phyloP scores from a whole-genome alignment of 495 filamentous ascomycete genomes.

The Filosporella fistucella region DNA sequence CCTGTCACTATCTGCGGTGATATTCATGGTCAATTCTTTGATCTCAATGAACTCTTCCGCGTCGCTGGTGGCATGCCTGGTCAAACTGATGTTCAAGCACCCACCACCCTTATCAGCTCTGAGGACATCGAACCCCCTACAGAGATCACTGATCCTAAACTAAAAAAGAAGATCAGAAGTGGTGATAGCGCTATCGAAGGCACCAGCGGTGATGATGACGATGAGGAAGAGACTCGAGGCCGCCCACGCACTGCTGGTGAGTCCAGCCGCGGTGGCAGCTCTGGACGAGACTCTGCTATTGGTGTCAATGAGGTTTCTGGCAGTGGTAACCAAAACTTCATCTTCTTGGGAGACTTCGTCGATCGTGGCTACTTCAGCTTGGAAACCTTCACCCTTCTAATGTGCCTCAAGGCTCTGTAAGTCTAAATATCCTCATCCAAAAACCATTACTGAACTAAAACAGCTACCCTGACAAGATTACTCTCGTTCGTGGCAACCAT shows the following conservation, averaged over 20 bases:
- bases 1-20: slow-evolving; percentile 98
- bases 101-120: slow-evolving; percentile 65
- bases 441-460: slow-evolving; percentile 6
- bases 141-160: slow-evolving; percentile 77
- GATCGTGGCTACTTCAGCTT: slow-evolving; percentile 97
- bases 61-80: slow-evolving; percentile 94
- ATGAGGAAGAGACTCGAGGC: slow-evolving; percentile 44
- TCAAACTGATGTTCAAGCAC: slow-evolving; percentile 59
- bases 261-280: slow-evolving; percentile 30
- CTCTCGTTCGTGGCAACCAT: slow-evolving; percentile 94
- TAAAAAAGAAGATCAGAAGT: slow-evolving; percentile 72
- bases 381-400: slow-evolving; percentile 90
- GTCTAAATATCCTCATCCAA: slow-evolving; percentile 24
- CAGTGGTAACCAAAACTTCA: slow-evolving; percentile 76
- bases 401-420: slow-evolving; percentile 96
- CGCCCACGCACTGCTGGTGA: slow-evolving; percentile 34
- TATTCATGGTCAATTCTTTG: slow-evolving; percentile 99
- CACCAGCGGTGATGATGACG: slow-evolving; percentile 42
- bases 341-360: slow-evolving; percentile 96
- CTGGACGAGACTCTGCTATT: slow-evolving; percentile 34
- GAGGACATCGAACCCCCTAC: slow-evolving; percentile 85
- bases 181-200: slow-evolving; percentile 36
- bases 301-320: slow-evolving; percentile 41
- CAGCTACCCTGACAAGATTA: slow-evolving; percentile 92
- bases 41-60: slow-evolving; percentile 92